Evolutionary conservation across 1,139 yeast genomes (phyloP), one percentile per base, ranked within the genome.

Genomic region (Pichiaceae sp.): DNA sequence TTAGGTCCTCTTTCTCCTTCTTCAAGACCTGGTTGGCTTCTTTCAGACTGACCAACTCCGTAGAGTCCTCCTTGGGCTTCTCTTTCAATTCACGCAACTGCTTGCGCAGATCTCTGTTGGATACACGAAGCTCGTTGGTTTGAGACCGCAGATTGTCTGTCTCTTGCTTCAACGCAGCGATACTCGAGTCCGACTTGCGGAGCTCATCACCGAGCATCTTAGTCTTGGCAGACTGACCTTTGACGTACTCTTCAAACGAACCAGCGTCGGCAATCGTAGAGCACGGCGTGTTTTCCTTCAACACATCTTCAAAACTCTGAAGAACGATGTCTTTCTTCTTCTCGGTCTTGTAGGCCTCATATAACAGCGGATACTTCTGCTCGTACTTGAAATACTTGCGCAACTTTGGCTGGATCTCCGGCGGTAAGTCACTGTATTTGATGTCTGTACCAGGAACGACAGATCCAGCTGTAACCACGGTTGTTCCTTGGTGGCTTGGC

Each of bases 301-400:
- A 62, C 11, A 83, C 72, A 42, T 66, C 75, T 53, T 87, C 96
- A 50, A 89, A 82, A 1, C 67, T 54, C 7, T 56, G 63, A n/a
- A 87, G 70, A 38, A 80, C 66, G 35, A 75, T 80, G 2, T 72
- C 63, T 48, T 80, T 82, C 33, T 71, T 66, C 62, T 84, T 86
- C 54, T 87, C 96, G 1, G 70, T 64, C 53, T 86, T 83, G 61
- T 83, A 89, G 0, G 97, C 96, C 34, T 81, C 82, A 35, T 86
- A 68, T 14, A 89, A 64, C 17, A 77, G 60, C 0, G 96, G 97
- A 54, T 87, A 89, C 53, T 85, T 85, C 40, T 82, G 83, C 57
- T 91, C 97, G 56, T 87, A 91, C 56, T 86, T 87, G 40, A 73
- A 77, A 54, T 85, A 85, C 62, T 85, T 87, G 43, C 72, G 71